Percentiles rank a stretch among this genome's conserved stretches.
Evolutionary conservation across 805 yeast species (phyloP).

Genomic region (Lipomyces japonicus): DNA sequence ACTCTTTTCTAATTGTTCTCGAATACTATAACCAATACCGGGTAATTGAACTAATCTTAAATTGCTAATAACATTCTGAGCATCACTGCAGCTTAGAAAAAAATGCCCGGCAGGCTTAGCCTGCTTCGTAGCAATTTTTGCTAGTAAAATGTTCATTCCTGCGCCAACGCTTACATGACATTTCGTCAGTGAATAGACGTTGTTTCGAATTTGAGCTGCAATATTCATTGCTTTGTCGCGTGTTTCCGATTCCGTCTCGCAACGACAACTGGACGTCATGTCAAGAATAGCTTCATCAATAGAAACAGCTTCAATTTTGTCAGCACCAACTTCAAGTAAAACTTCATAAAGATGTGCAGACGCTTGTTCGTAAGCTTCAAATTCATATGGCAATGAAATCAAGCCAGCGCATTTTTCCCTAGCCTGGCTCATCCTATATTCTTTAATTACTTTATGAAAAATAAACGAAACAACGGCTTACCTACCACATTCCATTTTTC

Average conservation of each 20-base stretch:
- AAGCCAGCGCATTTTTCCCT: slow-evolving; percentile 59
- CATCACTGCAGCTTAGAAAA: slow-evolving; percentile 37
- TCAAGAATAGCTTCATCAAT: slow-evolving; percentile 90
- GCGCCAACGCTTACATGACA: slow-evolving; percentile 79
- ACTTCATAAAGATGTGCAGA: slow-evolving; percentile 64
- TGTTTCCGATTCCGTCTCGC: neutral
- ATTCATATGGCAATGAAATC: slow-evolving; percentile 64
- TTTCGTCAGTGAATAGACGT: slow-evolving; percentile 45
- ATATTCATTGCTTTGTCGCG: slow-evolving; percentile 22
- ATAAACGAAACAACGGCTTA: neutral
- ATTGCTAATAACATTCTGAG: slow-evolving; percentile 38
- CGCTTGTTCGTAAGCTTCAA: slow-evolving; percentile 61
- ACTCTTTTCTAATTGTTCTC: slow-evolving; percentile 44
- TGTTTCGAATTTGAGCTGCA: slow-evolving; percentile 40
- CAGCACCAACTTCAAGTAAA: slow-evolving; percentile 44
- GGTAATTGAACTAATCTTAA: slow-evolving; percentile 43
- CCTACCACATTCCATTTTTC: slow-evolving; percentile 73
- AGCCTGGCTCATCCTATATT: slow-evolving; percentile 55
- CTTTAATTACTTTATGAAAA: neutral
- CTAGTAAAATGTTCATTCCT: slow-evolving; percentile 68
- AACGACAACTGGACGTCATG: slow-evolving; percentile 40
- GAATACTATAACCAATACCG: slow-evolving; percentile 44
- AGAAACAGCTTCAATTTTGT: slow-evolving; percentile 69
- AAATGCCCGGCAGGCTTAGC: slow-evolving; percentile 79
- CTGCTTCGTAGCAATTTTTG: slow-evolving; percentile 64